Percentiles rank a stretch among this genome's conserved stretches.
Conservation (phyloP, 371 early-diverging fungal species). For the Batkoa obscura region DNA sequence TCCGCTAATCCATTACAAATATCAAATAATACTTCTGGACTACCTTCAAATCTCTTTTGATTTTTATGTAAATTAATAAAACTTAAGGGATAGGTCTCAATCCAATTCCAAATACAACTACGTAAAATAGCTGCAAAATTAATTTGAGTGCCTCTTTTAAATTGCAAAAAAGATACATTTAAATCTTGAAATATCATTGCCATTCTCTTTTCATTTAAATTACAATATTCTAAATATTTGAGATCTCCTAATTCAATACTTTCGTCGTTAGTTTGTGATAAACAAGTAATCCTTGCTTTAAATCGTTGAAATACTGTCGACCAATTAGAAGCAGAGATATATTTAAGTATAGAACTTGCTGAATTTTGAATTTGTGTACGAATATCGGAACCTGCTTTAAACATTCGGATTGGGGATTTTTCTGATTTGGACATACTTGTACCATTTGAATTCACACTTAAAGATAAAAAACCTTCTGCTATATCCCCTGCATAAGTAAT, state of each 20-base stretch:
- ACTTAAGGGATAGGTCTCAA: slow-evolving; percentile 57
- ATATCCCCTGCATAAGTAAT: slow-evolving; percentile 5
- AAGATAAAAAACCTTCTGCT: slow-evolving; percentile 11
- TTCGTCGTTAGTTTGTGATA: slow-evolving; percentile 36
- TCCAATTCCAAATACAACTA: slow-evolving; percentile 77
- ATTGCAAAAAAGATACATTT: slow-evolving; percentile 24
- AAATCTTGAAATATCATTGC: slow-evolving; percentile 41
- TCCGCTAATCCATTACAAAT: slow-evolving; percentile 49
- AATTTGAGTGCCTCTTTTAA: slow-evolving; percentile 46
- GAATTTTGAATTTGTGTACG: slow-evolving; percentile 33
- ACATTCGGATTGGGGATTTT: slow-evolving; percentile 3
- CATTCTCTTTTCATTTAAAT: slow-evolving; percentile 45
- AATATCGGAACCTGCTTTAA: slow-evolving; percentile 4
- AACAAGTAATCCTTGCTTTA: slow-evolving; percentile 28
- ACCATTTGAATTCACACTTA: slow-evolving; percentile 10
- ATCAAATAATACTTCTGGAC: slow-evolving; percentile 57
- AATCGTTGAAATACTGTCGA: slow-evolving; percentile 42
- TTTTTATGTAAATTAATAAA: slow-evolving; percentile 44
- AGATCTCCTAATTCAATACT: slow-evolving; percentile 55
- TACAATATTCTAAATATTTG: slow-evolving; percentile 53
- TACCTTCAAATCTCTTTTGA: slow-evolving; percentile 59
- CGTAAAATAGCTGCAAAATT: slow-evolving; percentile 45
- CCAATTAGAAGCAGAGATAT: slow-evolving; percentile 70
- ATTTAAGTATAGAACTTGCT: slow-evolving; percentile 54
- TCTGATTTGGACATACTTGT: slow-evolving; percentile 3